Conservation (phyloP, 768 basidiomycete genomes). For the Kockovaella imperatae region DNA sequence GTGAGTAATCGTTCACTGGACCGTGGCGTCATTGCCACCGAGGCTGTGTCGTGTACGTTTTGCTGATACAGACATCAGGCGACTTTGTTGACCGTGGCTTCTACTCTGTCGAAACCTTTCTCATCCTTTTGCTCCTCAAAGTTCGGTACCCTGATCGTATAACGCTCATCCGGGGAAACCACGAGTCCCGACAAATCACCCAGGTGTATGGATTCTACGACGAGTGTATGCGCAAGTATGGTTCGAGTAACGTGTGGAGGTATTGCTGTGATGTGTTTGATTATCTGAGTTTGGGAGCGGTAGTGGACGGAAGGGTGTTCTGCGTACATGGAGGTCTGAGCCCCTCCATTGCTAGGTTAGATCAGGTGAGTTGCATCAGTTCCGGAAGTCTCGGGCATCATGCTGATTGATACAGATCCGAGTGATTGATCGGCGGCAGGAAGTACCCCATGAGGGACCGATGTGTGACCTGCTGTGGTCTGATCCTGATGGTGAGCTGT, state of each 20-base stretch:
- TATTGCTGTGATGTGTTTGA: slow-evolving; percentile 99
- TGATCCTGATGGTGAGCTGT: slow-evolving; percentile 79
- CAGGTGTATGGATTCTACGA: slow-evolving; percentile 64
- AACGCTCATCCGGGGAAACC: slow-evolving; percentile 85
- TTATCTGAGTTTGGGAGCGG: slow-evolving; percentile 84
- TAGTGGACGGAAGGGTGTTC: slow-evolving; percentile 95
- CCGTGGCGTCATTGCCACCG: not conserved
- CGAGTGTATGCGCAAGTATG: slow-evolving; percentile 94
- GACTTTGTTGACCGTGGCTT: slow-evolving; percentile 97
- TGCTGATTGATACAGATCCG: slow-evolving; percentile 56
- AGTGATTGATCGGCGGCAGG: slow-evolving; percentile 88
- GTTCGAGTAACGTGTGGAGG: slow-evolving; percentile 86
- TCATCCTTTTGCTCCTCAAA: slow-evolving; percentile 77
- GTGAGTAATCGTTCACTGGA: slow-evolving; percentile 13
- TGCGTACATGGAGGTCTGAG: slow-evolving; percentile 96
- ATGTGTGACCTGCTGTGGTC: slow-evolving; percentile 99
- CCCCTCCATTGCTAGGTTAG: slow-evolving; percentile 74
- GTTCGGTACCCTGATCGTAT: slow-evolving; percentile 93
- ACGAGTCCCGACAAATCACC: slow-evolving; percentile 94
- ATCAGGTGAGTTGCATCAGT: slow-evolving; percentile 59
- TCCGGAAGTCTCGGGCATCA: not conserved
- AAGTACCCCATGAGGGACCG: slow-evolving; percentile 95
- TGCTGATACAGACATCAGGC: slow-evolving; percentile 52
- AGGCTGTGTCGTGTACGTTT: not conserved
- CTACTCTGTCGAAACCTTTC: slow-evolving; percentile 91